Conservation (phyloP, 2,329 filamentous ascomycete genomes). For the Aspergillus flavus region DNA sequence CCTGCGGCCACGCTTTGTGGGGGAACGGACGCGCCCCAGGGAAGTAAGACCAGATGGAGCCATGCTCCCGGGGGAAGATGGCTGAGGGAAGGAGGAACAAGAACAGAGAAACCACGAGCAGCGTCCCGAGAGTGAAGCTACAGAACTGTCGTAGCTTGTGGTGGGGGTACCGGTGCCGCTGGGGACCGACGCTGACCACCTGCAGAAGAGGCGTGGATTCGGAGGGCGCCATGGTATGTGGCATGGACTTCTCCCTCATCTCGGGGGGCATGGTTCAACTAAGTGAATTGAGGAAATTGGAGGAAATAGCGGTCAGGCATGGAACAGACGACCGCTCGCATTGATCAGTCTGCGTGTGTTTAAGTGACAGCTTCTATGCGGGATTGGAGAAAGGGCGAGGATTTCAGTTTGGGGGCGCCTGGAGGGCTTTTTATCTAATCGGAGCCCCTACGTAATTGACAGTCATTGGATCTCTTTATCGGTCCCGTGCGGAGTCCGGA, state of each 20-base stretch:
- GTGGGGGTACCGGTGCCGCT: constrained; percentile 46
- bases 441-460: background rate
- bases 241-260: constrained; percentile 42
- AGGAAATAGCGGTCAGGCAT: background rate
- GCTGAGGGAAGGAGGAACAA: constrained; percentile 46
- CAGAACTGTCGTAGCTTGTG: constrained; percentile 46
- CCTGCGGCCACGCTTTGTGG: constrained; percentile 44
- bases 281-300: constrained; percentile 6
- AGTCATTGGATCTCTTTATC: background rate
- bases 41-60: constrained; percentile 43
- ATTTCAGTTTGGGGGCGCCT: background rate
- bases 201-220: constrained; percentile 47
- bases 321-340: background rate
- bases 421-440: constrained; percentile 5
- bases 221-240: constrained; percentile 35
- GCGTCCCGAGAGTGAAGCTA: constrained; percentile 40
- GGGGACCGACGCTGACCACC: constrained; percentile 43
- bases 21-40: constrained; percentile 44
- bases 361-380: background rate
- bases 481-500: background rate
- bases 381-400: background rate
- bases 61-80: constrained; percentile 41
- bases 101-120: constrained; percentile 42
- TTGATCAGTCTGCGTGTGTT: background rate
- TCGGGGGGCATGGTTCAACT: constrained; percentile 13